These are phyloP conservation scores for Sporopachydermia quercuum DNA, from an alignment of 805 yeast genomes.

Conservation along the genomic window DNA sequence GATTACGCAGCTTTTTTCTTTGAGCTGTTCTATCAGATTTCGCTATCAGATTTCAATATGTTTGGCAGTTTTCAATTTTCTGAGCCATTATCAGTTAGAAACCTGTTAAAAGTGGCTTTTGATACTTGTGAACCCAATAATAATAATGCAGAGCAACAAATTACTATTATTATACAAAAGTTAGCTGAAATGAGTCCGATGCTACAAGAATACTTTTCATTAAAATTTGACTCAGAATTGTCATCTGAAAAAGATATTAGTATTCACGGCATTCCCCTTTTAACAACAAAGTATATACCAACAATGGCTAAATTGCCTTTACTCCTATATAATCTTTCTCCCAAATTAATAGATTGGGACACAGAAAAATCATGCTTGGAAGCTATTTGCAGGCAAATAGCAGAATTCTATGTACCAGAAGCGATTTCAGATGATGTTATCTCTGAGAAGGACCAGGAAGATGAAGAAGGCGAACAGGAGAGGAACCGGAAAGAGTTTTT, in stretches of 20 bases:
- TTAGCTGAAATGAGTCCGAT: constrained; percentile 49
- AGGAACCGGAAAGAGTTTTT: constrained; percentile 18
- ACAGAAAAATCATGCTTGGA: constrained; percentile 56
- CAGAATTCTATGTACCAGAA: constrained; percentile 61
- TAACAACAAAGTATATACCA: constrained; percentile 52
- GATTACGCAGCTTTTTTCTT: constrained; percentile 61
- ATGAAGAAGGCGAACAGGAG: constrained; percentile 14
- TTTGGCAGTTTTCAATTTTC: constrained; percentile 46
- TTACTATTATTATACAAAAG: constrained; percentile 12
- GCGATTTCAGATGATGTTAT: constrained; percentile 21
- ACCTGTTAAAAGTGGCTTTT: too few species aligned
- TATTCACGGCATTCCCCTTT: constrained; percentile 47
- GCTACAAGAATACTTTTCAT: constrained; percentile 67
- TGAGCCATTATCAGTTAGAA: too few species aligned
- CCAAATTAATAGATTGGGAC: constrained; percentile 44
- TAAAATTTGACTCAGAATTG: constrained; percentile 25
- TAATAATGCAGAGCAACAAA: too few species aligned
- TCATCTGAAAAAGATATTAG: too few species aligned
- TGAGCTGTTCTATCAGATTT: constrained; percentile 72
- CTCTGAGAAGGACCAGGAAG: constrained; percentile 12
- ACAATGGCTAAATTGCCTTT: constrained; percentile 45
- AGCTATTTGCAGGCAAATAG: constrained; percentile 51
- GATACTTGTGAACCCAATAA: too few species aligned
- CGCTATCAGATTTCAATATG: constrained; percentile 63
- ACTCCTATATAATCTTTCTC: constrained; percentile 48